Base-by-base conservation (phyloP, 495 filamentous ascomycete genomes). In the Lasiosphaeria ovina region DNA sequence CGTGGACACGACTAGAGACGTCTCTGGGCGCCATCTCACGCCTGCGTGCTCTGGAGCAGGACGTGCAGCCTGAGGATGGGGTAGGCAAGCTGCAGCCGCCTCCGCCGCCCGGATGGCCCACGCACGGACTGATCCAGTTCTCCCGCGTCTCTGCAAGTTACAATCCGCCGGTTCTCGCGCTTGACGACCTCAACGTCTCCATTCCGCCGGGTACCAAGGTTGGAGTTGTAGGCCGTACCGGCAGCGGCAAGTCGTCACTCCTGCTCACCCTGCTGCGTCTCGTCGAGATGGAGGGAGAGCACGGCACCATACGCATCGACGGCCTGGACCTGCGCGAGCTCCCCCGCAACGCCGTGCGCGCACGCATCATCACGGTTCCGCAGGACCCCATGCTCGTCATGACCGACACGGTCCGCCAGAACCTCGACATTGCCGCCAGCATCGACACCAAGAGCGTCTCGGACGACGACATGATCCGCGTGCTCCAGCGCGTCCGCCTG, bases 191-290 rank as follows among this genome's bases (percentile, higher is more conserved):
- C 51, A 51, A 11, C 57, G 6, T 55, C 6, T n/a, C 35, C 14
- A 63, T 63, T 51, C 12, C 36, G 12, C 12, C 56, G 1, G 57
- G 61, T 12, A n/a, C 36, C 9, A 59, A 45, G 14, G 24, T 63
- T 12, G 61, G 57, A 8, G 35, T 63, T 5, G 10, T 50, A 54
- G 59, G 65, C n/a, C 57, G 56, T n/a, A 66, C 63, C 2, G 66
- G 66, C 4, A 60, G 59, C 38, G 92, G 92, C 64, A 97, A 97
- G 76, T 93, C 90, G 61, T 93, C 91, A 3, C 79, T 97, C 55
- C 92, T 93, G 4, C 79, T 96, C 65, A 85, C 90, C 34, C 79
- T 97, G 10, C 93, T 97, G 79, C 87, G 93, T 45, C 90, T 97
- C 54, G 93, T 97, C 62, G 92, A 96, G 68, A 81, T 89, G 7